A percentile compares a stretch with the other conserved stretches of the same genome.
These are phyloP conservation scores for Tephrocybe sp. DNA, from an alignment of 768 basidiomycete genomes.

Conservation along the genomic window DNA sequence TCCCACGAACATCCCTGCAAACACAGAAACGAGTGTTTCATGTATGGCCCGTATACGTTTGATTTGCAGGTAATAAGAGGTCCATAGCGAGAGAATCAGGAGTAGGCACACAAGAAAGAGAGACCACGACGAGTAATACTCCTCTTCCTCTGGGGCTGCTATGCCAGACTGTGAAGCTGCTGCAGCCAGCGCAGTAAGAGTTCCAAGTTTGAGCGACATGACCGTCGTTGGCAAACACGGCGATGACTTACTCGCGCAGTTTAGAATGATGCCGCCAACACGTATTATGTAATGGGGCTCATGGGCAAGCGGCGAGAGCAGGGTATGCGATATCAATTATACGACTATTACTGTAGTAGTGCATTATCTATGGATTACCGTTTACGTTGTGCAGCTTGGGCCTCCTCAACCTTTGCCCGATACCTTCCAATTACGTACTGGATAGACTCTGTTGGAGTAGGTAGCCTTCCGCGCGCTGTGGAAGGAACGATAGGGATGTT, in stretches of 20 bases:
- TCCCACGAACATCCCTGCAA: conserved; percentile 96
- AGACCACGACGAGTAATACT: conserved; percentile 93
- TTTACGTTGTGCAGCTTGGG: conserved; percentile 17
- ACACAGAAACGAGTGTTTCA: conserved; percentile 93
- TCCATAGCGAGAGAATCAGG: conserved; percentile 91
- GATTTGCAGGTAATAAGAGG: conserved; percentile 97
- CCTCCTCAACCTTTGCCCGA: conserved; percentile 22
- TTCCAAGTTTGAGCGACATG: conserved; percentile 37
- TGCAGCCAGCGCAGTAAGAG: conserved; percentile 31
- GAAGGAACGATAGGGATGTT: conserved; percentile 33
- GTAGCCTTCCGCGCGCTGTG: conserved; percentile 27
- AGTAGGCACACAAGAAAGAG: conserved; percentile 89
- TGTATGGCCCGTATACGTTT: conserved; percentile 94
- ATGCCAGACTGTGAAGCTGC: conserved; percentile 25
- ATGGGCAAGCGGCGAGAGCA: neutral
- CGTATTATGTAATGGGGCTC: conserved; percentile 1
- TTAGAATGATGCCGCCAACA: neutral
- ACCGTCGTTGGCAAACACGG: conserved; percentile 11
- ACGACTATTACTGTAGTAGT: neutral
- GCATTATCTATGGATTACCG: conserved; percentile 11
- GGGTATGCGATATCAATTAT: conserved; percentile 2
- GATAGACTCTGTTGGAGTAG: conserved; percentile 23
- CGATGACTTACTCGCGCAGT: neutral
- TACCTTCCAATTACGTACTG: conserved; percentile 20
- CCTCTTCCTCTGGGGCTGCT: conserved; percentile 69